These are phyloP conservation scores for Calonectria pseudoturangicola DNA, from an alignment of 2,329 filamentous ascomycete genomes.

Conservation along the genomic window DNA sequence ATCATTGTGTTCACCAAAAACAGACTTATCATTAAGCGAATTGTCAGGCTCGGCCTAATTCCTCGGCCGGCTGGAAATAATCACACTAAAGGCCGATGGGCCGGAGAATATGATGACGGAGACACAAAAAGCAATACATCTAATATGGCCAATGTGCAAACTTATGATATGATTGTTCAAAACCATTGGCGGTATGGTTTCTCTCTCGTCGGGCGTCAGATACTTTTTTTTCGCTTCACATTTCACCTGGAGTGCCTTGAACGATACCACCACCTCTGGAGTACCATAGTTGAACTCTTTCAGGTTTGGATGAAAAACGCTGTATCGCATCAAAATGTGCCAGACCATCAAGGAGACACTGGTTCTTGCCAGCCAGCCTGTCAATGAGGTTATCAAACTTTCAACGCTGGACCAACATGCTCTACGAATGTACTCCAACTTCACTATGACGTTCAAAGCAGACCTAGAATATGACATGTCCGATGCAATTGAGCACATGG, in stretches of 20 bases:
- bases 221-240: too few relatives aligned
- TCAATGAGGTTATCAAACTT: background rate
- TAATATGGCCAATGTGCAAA: too few relatives aligned
- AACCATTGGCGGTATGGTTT: too few relatives aligned
- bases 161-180: too few relatives aligned
- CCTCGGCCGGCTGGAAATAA: background rate
- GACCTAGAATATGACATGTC: background rate
- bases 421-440: conserved; percentile 7
- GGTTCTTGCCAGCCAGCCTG: conserved; percentile 4
- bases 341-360: background rate
- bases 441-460: background rate
- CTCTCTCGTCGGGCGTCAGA: too few relatives aligned
- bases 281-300: too few relatives aligned
- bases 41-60: background rate
- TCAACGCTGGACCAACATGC: conserved; percentile 6
- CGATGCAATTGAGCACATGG: background rate
- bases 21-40: background rate
- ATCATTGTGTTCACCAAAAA: background rate
- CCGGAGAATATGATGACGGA: background rate
- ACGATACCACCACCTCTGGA: too few relatives aligned
- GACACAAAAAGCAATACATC: too few relatives aligned
- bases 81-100: background rate
- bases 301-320: background rate
- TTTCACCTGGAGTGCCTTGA: too few relatives aligned
- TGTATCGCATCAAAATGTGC: background rate